These are phyloP conservation scores for Macrolepiota fuliginosa DNA, from an alignment of 768 basidiomycete genomes.

Conservation along the genomic window DNA sequence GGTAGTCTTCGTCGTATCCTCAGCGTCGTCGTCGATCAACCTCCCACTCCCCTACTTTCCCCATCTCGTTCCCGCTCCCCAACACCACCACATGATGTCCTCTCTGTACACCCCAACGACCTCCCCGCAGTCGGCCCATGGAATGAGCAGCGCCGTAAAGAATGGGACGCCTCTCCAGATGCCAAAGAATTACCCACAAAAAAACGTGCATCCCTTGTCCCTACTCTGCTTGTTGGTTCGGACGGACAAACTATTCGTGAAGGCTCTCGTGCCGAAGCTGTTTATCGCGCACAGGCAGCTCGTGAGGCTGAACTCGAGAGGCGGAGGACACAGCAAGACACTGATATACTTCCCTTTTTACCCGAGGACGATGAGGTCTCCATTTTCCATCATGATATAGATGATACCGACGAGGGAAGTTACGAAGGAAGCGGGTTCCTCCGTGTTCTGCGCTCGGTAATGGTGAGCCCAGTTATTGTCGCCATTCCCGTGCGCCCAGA, in stretches of 20 bases:
- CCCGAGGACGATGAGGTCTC: neutral
- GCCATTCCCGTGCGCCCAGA: conserved; percentile 6
- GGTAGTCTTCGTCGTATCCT: conserved; percentile 4
- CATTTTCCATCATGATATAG: neutral
- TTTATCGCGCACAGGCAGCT: conserved; percentile 3
- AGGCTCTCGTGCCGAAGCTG: conserved; percentile 10
- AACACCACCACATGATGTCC: neutral
- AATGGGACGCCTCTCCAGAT: neutral
- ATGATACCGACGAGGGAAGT: neutral
- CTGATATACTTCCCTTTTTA: too few relatives aligned
- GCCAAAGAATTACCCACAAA: neutral
- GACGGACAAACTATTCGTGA: conserved; percentile 11
- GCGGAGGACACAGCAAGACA: too few relatives aligned
- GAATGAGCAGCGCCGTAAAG: neutral
- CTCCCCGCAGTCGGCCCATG: conserved; percentile 6
- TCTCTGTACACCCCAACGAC: neutral
- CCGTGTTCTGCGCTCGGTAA: conserved; percentile 7
- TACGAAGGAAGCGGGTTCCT: conserved; percentile 3
- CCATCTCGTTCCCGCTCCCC: neutral
- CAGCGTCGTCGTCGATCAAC: conserved; percentile 4
- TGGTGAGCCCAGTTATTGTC: conserved; percentile 3
- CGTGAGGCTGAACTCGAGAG: neutral
- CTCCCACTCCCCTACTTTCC: neutral
- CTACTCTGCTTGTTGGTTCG: conserved; percentile 7
- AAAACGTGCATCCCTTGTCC: conserved; percentile 1